A percentile compares a stretch with the other conserved stretches of the same genome.
phyloP scores from a whole-genome alignment of 129 eudicot genomes.

The Saposhnikovia divaricata region DNA sequence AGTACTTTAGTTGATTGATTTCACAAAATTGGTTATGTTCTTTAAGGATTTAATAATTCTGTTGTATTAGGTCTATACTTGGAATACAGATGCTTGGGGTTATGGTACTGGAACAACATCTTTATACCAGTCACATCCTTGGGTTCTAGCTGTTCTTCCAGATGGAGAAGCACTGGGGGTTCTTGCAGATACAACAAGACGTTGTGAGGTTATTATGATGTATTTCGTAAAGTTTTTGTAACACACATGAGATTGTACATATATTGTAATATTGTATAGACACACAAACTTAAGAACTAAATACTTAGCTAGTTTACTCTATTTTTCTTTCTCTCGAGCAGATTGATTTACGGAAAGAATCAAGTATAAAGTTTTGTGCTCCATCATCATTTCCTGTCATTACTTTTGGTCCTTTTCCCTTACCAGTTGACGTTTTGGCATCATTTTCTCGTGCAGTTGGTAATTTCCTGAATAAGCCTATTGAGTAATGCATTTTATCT shows the following conservation, averaged over 20 bases:
- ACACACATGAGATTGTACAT: neutral
- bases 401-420: constrained; percentile 85
- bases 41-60: constrained; percentile 2
- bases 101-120: constrained; percentile 82
- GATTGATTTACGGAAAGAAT: constrained; percentile 81
- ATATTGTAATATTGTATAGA: neutral
- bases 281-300: neutral
- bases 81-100: constrained; percentile 95
- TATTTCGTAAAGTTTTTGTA: neutral
- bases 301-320: neutral
- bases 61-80: constrained; percentile 55
- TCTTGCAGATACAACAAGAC: constrained; percentile 92
- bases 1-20: constrained; percentile 5
- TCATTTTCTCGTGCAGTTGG: constrained; percentile 80
- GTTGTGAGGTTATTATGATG: constrained; percentile 66
- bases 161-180: constrained; percentile 78
- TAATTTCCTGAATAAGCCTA: constrained; percentile 24
- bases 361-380: constrained; percentile 48
- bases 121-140: constrained; percentile 93
- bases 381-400: constrained; percentile 64
- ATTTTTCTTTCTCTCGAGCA: constrained; percentile 24
- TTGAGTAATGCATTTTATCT: neutral
- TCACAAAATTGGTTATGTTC: neutral
- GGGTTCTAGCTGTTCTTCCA: constrained; percentile 83
- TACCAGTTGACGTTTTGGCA: constrained; percentile 64